Evolutionary conservation across 1,284 basidiomycete species (phyloP).

Genomic region (Athelia psychrophila): DNA sequence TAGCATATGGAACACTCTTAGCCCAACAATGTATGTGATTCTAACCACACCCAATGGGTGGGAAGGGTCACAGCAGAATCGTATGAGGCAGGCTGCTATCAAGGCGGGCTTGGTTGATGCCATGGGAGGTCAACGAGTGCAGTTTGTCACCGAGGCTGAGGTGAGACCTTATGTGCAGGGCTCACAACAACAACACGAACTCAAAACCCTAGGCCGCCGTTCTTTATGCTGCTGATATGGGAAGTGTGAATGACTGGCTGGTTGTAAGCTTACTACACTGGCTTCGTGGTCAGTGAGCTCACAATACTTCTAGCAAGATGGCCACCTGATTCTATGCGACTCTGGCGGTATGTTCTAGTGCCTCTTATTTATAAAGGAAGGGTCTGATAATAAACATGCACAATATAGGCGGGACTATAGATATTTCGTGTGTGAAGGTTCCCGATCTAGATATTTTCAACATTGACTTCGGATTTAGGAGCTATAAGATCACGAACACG

Average conservation of each 20-base stretch:
- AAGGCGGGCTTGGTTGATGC: constrained; percentile 14
- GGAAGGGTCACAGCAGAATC: constrained; percentile 18
- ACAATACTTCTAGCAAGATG: constrained; percentile 3
- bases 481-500: constrained; percentile 4
- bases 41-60: constrained; percentile 24
- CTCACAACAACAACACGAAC: neutral
- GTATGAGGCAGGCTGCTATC: constrained; percentile 20
- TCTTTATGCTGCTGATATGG: constrained; percentile 7
- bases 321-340: constrained; percentile 7
- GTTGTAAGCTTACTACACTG: neutral
- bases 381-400: neutral
- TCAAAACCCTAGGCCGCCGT: constrained; percentile 5
- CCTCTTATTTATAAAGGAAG: too few relatives aligned
- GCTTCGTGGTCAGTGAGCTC: neutral
- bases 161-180: constrained; percentile 5
- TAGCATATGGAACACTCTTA: constrained; percentile 13
- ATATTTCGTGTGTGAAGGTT: constrained; percentile 4
- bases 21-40: constrained; percentile 15
- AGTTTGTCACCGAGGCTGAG: constrained; percentile 22
- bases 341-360: constrained; percentile 6
- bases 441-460: neutral
- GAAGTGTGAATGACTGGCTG: constrained; percentile 4
- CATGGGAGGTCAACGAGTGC: constrained; percentile 4
- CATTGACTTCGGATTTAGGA: neutral
- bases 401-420: constrained; percentile 8